Evolutionary conservation across 2,329 filamentous ascomycete species (phyloP).

Genomic region (Verticillium nonalfalfae): DNA sequence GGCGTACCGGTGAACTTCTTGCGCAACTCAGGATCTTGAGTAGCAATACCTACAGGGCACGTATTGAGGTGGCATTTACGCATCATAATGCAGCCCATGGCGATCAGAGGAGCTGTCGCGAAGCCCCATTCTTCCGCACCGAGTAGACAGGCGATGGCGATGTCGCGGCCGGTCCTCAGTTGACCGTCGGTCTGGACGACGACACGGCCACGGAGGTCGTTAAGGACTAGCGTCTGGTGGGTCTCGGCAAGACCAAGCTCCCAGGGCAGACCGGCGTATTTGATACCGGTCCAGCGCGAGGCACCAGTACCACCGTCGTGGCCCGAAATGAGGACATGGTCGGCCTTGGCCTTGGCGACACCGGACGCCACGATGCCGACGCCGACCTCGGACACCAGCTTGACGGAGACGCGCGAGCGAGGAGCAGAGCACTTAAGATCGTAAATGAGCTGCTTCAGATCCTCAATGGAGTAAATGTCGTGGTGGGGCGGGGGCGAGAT

Average conservation of each 20-base stretch:
- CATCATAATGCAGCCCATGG: conserved; percentile 97
- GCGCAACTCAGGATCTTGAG: conserved; percentile 87
- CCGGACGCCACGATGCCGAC: conserved; percentile 96
- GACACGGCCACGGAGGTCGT: conserved; percentile 91
- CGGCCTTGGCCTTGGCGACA: conserved; percentile 95
- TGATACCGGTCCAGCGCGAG: conserved; percentile 97
- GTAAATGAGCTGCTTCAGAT: conserved; percentile 96
- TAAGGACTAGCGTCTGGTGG: conserved; percentile 91
- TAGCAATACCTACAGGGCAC: conserved; percentile 88
- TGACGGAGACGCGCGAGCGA: conserved; percentile 86
- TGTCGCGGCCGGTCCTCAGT: conserved; percentile 83
- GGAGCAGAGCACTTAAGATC: conserved; percentile 96
- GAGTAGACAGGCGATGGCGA: conserved; percentile 88
- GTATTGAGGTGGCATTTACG: conserved; percentile 67
- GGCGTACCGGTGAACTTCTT: conserved; percentile 92
- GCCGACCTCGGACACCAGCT: conserved; percentile 95
- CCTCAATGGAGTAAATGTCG: conserved; percentile 98
- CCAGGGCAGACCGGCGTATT: conserved; percentile 95
- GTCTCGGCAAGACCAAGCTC: conserved; percentile 95
- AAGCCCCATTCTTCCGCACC: conserved; percentile 99
- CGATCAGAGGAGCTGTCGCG: conserved; percentile 88
- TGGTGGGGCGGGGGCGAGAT: conserved; percentile 96
- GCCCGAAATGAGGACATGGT: conserved; percentile 93
- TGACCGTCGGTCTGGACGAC: conserved; percentile 96
- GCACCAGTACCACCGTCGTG: conserved; percentile 97